Evolutionary conservation across 108 stramenopile genomes (phyloP), one percentile per base, ranked within the genome.

Genomic region (Discostella pseudostelligera): DNA sequence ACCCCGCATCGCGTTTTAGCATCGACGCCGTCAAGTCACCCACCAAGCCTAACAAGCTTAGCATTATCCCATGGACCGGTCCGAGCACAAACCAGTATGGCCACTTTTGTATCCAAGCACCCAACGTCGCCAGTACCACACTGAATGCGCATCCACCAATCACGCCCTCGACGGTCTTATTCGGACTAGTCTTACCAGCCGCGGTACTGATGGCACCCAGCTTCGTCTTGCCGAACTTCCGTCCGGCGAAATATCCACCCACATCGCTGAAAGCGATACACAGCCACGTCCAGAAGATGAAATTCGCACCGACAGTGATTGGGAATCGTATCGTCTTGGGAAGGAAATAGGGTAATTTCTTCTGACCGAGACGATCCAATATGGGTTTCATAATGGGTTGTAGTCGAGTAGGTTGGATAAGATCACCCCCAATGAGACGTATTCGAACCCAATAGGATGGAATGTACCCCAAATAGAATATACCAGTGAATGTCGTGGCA

Each of bases 21-120:
- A 98, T 96, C 17, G 90, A 92, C 12, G 96, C 96, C 2, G 98
- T 97, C 58, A 98, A 73, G 72, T 98, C 98, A 1, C 98, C 98
- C 24, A 97, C 85, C 50, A 98, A 76, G 28, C 93, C 95, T 57
- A 97, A 67, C 43, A 96, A 56, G 0, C 82, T 87, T 21, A 96
- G 51, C 16, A 81, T 51, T 0, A 89, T 61, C 0, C 98, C 98
- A 70, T 97, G 97, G 6, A 86, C 56, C 7, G 92, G 76, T 5
- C 97, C 97, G 8, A 89, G 84, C 6, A 90, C 37, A 22, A 62
- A 37, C 86, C 89, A 95, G 44, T 78, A 77, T 13, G 96, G 96
- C 97, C 97, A 98, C 21, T 83, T 79, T 68, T 94, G 86, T 16
- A 87, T 79, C 84, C 90, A 93, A 3, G 97, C 96, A n/a, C 96